phyloP scores from a whole-genome alignment of 1,284 basidiomycete species.

The Ceratobasidium sp. region DNA sequence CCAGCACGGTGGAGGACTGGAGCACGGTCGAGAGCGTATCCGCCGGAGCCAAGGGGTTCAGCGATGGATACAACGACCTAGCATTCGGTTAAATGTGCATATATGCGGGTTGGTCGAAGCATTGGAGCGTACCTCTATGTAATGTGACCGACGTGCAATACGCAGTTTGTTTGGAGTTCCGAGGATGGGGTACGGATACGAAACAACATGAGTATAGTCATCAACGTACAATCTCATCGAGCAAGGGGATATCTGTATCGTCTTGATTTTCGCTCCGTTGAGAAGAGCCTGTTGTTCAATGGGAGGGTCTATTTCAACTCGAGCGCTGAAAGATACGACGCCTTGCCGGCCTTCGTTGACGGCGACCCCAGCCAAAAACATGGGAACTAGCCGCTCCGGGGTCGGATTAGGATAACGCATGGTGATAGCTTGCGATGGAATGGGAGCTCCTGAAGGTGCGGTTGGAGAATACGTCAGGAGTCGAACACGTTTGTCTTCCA shows the following conservation, averaged over 20 bases:
- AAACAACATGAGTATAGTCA: conserved; percentile 52
- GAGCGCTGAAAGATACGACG: conserved; percentile 51
- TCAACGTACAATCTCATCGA: conserved; percentile 55
- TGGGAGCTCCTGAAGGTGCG: neutral
- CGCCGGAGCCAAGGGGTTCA: conserved; percentile 53
- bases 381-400: neutral
- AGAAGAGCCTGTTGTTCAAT: conserved; percentile 56
- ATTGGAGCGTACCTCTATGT: conserved; percentile 63
- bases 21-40: conserved; percentile 56
- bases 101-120: neutral
- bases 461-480: neutral
- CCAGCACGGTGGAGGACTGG: conserved; percentile 47
- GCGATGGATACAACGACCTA: conserved; percentile 55
- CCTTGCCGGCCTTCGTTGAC: neutral
- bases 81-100: conserved; percentile 26
- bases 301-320: conserved; percentile 54
- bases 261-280: conserved; percentile 49
- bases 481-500: conserved; percentile 48
- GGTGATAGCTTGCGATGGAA: neutral
- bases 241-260: conserved; percentile 57
- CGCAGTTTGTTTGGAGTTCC: conserved; percentile 59
- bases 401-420: neutral
- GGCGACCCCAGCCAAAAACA: neutral
- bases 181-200: conserved; percentile 59
- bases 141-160: conserved; percentile 67